Evolutionary conservation across 495 filamentous ascomycete genomes (phyloP).

Genomic region (Pseudomonodictys pantanalensis): DNA sequence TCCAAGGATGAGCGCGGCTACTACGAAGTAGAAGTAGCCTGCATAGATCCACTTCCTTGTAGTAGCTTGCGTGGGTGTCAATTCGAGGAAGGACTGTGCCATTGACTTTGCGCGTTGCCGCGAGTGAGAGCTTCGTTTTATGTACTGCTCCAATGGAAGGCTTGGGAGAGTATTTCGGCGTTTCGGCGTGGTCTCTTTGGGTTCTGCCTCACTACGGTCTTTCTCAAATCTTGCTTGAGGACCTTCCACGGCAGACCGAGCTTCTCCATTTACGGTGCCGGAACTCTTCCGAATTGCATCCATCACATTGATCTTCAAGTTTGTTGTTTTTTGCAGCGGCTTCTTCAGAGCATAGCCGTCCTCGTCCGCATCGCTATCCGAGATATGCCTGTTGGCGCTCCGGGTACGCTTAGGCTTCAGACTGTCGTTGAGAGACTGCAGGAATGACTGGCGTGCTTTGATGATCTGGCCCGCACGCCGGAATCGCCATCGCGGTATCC

Average conservation of each 20-base stretch:
- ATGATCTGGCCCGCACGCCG: constrained; percentile 53
- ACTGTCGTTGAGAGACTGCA: constrained; percentile 51
- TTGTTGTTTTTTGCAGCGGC: constrained; percentile 9
- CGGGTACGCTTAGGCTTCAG: constrained; percentile 6
- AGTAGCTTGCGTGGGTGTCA: constrained; percentile 74
- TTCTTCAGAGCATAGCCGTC: constrained; percentile 30
- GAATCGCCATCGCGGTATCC: constrained; percentile 90
- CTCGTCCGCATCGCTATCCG: constrained; percentile 50
- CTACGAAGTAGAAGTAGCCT: constrained; percentile 66
- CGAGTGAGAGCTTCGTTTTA: not conserved
- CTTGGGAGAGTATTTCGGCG: constrained; percentile 24
- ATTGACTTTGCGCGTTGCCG: constrained; percentile 64
- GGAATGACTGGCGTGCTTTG: constrained; percentile 48
- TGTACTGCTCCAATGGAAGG: constrained; percentile 3
- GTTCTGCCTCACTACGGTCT: not conserved
- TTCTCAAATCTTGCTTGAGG: not conserved
- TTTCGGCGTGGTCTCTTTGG: not conserved
- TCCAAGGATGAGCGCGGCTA: constrained; percentile 61
- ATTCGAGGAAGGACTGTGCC: constrained; percentile 69
- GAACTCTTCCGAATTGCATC: not conserved
- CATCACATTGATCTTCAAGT: constrained; percentile 20
- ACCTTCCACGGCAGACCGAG: constrained; percentile 27
- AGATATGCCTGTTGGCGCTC: constrained; percentile 42
- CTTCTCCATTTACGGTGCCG: constrained; percentile 11
- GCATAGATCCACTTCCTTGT: constrained; percentile 82